Evolutionary conservation across 148 eudicot species (phyloP).

Genomic region (Rhododendron simsii): DNA sequence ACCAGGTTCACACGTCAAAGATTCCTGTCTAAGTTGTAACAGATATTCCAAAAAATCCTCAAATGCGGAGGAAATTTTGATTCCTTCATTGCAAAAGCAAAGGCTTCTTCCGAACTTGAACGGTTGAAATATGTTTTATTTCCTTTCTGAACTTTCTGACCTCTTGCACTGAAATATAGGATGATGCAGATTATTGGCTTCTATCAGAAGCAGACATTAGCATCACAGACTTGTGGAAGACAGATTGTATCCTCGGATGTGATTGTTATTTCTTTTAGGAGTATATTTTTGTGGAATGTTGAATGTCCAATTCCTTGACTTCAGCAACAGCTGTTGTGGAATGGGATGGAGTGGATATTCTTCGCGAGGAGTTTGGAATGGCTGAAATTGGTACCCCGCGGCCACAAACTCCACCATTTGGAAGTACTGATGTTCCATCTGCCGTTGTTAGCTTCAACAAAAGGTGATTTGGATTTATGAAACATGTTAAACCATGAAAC

Average conservation of each 20-base stretch:
- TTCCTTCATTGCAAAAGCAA: neutral
- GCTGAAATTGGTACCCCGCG: conserved; percentile 32
- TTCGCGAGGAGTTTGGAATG: conserved; percentile 51
- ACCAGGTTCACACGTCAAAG: neutral
- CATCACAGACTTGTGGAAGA: conserved; percentile 86
- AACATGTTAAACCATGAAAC: neutral
- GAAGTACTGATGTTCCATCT: conserved; percentile 24
- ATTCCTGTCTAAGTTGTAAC: neutral
- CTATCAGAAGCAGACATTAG: conserved; percentile 64
- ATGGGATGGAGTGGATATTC: conserved; percentile 46
- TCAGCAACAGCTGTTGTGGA: conserved; percentile 40
- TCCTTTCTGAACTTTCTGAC: neutral
- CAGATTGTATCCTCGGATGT: conserved; percentile 56
- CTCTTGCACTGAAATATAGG: conserved; percentile 34
- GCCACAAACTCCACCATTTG: conserved; percentile 53
- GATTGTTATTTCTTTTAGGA: neutral
- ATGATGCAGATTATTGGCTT: conserved; percentile 86
- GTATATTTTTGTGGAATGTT: neutral
- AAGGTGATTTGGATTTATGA: conserved; percentile 18
- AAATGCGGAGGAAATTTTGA: neutral
- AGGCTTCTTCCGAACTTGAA: neutral
- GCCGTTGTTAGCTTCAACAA: conserved; percentile 7
- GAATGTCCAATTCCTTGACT: conserved; percentile 26
- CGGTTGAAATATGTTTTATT: neutral
- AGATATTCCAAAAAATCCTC: neutral